phyloP scores from a whole-genome alignment of 2,329 filamentous ascomycete genomes.

The Dothiorella sarmentorum region DNA sequence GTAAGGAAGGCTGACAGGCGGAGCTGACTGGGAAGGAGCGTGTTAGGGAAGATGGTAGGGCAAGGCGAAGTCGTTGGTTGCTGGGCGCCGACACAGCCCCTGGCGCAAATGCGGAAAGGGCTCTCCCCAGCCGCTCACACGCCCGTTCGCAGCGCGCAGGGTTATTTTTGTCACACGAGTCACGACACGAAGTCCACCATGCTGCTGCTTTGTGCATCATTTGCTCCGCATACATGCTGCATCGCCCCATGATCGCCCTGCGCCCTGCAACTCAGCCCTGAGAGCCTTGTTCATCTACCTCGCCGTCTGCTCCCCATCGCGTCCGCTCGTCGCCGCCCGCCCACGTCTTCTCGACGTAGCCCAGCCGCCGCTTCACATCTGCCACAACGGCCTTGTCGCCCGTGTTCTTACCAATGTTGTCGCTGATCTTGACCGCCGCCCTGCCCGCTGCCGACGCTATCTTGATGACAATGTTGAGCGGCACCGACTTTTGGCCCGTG shows the following conservation, averaged over 20 bases:
- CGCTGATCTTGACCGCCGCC: conserved; percentile 85
- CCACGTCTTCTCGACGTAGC: conserved; percentile 85
- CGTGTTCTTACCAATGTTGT: conserved; percentile 89
- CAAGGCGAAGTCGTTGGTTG: conserved; percentile 1
- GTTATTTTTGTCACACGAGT: conserved; percentile 18
- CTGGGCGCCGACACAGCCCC: conserved; percentile 12
- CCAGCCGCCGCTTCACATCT: conserved; percentile 78
- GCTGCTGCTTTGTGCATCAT: conserved; percentile 13
- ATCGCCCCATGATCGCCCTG: not conserved
- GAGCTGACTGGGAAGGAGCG: conserved; percentile 2
- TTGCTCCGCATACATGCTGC: conserved; percentile 3
- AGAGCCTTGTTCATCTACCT: not conserved
- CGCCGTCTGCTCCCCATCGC: conserved; percentile 61
- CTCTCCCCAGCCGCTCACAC: conserved; percentile 3
- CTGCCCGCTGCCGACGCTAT: conserved; percentile 78
- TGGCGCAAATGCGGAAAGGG: conserved; percentile 14
- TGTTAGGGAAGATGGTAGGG: conserved; percentile 13
- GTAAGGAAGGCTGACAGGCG: conserved; percentile 14
- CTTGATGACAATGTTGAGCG: conserved; percentile 98
- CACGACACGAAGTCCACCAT: conserved; percentile 2
- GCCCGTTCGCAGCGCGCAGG: not conserved
- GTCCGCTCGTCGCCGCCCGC: conserved; percentile 76
- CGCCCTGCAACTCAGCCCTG: too few species aligned
- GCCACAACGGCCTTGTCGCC: conserved; percentile 76
- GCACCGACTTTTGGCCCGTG: conserved; percentile 72